Evolutionary conservation across 2,329 filamentous ascomycete species (phyloP).

Genomic region (Aspergillus udagawae): DNA sequence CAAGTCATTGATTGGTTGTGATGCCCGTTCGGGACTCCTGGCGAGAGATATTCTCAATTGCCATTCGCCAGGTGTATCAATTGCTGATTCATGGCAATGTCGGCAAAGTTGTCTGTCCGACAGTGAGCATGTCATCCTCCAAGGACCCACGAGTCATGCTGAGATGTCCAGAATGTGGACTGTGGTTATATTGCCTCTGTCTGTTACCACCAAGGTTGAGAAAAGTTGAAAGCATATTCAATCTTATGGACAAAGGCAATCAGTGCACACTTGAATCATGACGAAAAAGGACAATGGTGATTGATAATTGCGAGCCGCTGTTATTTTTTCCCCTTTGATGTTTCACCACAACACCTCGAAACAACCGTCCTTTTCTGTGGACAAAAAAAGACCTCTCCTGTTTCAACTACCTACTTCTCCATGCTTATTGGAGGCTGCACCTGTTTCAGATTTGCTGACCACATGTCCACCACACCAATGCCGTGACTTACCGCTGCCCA

Average conservation of each 20-base stretch:
- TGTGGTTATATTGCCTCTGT: not conserved
- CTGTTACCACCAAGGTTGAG: not conserved
- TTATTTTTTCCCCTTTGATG: not conserved
- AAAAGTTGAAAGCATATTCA: not conserved
- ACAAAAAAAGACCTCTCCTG: not conserved
- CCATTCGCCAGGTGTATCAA: not conserved
- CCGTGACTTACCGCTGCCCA: not conserved
- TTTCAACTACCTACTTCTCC: not conserved
- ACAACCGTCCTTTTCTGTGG: not conserved
- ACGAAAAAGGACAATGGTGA: not conserved
- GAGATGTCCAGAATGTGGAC: not conserved
- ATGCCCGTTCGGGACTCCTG: not conserved
- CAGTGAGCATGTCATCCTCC: not conserved
- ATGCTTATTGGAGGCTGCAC: not conserved
- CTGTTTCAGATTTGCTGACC: not conserved
- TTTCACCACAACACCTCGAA: not conserved
- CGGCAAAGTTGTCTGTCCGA: not conserved
- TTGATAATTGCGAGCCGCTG: not conserved
- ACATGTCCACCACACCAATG: not conserved
- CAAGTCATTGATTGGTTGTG: not conserved
- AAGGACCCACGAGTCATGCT: not conserved
- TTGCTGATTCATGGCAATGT: not conserved
- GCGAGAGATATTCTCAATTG: too few relatives aligned
- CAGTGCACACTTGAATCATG: not conserved
- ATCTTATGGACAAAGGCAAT: not conserved